Percentiles rank a stretch among this genome's conserved stretches.
phyloP scores from a whole-genome alignment of 805 yeast genomes.

The Starmerella bacillaris region DNA sequence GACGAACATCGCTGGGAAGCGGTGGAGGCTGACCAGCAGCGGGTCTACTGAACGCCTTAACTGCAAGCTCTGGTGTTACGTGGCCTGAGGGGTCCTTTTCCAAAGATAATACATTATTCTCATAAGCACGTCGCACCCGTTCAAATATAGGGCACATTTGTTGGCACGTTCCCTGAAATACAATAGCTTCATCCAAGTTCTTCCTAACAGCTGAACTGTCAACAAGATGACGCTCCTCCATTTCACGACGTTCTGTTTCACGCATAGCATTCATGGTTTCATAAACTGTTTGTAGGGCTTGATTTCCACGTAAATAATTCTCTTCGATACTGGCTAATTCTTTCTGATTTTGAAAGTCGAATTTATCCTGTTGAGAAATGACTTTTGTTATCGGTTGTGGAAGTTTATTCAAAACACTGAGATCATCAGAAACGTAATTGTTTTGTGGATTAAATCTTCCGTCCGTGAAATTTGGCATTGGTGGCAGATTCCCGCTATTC shows the following conservation, averaged over 20 bases:
- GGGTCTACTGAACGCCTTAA: constrained; percentile 88
- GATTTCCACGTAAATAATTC: constrained; percentile 22
- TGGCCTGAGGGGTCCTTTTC: constrained; percentile 47
- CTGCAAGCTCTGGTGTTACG: constrained; percentile 44
- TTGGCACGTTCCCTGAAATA: constrained; percentile 69
- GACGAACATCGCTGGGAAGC: constrained; percentile 90
- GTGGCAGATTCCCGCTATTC: neutral
- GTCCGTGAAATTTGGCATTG: constrained; percentile 4
- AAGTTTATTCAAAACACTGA: constrained; percentile 7
- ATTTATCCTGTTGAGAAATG: constrained; percentile 20
- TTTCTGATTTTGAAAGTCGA: constrained; percentile 65
- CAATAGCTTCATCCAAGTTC: constrained; percentile 71
- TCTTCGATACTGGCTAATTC: constrained; percentile 38
- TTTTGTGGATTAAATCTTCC: constrained; percentile 1
- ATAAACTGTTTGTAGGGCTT: constrained; percentile 51
- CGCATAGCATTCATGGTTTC: constrained; percentile 54
- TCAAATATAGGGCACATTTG: constrained; percentile 96
- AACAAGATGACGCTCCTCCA: constrained; percentile 69
- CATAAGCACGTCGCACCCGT: constrained; percentile 68
- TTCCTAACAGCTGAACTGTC: constrained; percentile 74
- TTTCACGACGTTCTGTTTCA: constrained; percentile 51
- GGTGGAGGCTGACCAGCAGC: constrained; percentile 98
- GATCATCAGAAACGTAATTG: constrained; percentile 5
- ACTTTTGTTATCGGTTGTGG: constrained; percentile 7
- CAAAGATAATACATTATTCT: constrained; percentile 63